phyloP scores from a whole-genome alignment of 2,329 filamentous ascomycete species.

The Scytalidium lignicola region DNA sequence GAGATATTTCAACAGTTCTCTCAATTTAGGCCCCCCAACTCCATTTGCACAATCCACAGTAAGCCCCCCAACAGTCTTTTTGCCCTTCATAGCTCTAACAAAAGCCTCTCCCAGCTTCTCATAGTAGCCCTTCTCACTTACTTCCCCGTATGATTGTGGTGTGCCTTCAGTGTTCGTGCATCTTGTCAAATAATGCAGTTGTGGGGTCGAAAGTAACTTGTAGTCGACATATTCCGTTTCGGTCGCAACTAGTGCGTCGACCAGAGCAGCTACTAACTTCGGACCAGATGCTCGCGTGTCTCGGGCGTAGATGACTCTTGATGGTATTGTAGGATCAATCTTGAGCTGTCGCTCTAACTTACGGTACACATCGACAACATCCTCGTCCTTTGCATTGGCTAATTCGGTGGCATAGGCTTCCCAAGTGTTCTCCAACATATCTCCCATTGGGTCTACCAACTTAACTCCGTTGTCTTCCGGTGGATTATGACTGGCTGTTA shows the following conservation, averaged over 20 bases:
- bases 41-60: slow-evolving; percentile 96
- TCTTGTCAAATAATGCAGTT: slow-evolving; percentile 92
- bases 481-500: slow-evolving; percentile 90
- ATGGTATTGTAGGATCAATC: slow-evolving; percentile 64
- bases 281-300: slow-evolving; percentile 93
- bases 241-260: slow-evolving; percentile 73
- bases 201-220: slow-evolving; percentile 92
- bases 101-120: slow-evolving; percentile 85
- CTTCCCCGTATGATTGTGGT: slow-evolving; percentile 79
- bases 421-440: slow-evolving; percentile 97
- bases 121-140: slow-evolving; percentile 91
- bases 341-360: slow-evolving; percentile 70
- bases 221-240: slow-evolving; percentile 74
- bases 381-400: slow-evolving; percentile 77
- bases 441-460: slow-evolving; percentile 94
- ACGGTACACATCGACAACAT: slow-evolving; percentile 71
- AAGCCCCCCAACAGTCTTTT: slow-evolving; percentile 67
- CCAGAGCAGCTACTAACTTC: slow-evolving; percentile 71
- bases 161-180: slow-evolving; percentile 91
- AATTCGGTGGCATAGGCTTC: slow-evolving; percentile 82
- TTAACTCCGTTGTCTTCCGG: slow-evolving; percentile 89
- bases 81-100: slow-evolving; percentile 72
- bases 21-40: slow-evolving; percentile 87
- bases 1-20: slow-evolving; percentile 79
- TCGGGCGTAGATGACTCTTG: slow-evolving; percentile 81